Conservation (phyloP, 1,284 basidiomycete species). For the Ganoderma meredithae region DNA sequence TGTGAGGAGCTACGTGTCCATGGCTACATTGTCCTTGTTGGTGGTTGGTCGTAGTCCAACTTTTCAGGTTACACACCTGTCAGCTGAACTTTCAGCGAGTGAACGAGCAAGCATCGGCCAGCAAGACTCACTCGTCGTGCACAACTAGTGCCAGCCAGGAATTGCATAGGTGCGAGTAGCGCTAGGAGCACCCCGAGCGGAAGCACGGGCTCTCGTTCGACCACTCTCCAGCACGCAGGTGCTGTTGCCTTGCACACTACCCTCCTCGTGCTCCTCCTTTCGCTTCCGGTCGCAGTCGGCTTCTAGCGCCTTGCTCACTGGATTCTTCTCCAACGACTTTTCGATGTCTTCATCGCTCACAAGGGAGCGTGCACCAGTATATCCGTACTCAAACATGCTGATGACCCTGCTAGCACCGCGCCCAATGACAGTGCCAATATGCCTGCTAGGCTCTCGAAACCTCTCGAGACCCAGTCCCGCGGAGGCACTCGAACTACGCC, state of each 20-base stretch:
- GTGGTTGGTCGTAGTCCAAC: neutral
- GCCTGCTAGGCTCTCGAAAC: constrained; percentile 15
- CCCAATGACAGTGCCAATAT: constrained; percentile 30
- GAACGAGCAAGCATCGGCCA: neutral
- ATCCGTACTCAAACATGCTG: constrained; percentile 20
- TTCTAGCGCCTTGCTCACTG: neutral
- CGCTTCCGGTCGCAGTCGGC: neutral
- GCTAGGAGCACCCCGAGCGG: neutral
- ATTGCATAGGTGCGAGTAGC: constrained; percentile 3
- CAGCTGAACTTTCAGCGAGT: neutral
- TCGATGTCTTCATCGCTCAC: constrained; percentile 36
- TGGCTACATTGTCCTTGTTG: constrained; percentile 21
- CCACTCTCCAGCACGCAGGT: constrained; percentile 27
- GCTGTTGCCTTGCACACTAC: neutral
- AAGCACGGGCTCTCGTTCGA: constrained; percentile 24
- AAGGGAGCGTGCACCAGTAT: constrained; percentile 19
- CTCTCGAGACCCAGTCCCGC: constrained; percentile 16
- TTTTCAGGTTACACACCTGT: constrained; percentile 3
- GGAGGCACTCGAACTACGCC: constrained; percentile 29
- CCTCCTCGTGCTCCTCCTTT: neutral
- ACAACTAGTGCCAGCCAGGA: constrained; percentile 17
- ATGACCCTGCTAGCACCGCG: constrained; percentile 27
- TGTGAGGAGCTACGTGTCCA: constrained; percentile 15
- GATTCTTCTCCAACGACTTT: constrained; percentile 31
- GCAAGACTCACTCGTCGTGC: constrained; percentile 14